phyloP scores from a whole-genome alignment of 2,329 filamentous ascomycete genomes.

The Alternaria postmessia region DNA sequence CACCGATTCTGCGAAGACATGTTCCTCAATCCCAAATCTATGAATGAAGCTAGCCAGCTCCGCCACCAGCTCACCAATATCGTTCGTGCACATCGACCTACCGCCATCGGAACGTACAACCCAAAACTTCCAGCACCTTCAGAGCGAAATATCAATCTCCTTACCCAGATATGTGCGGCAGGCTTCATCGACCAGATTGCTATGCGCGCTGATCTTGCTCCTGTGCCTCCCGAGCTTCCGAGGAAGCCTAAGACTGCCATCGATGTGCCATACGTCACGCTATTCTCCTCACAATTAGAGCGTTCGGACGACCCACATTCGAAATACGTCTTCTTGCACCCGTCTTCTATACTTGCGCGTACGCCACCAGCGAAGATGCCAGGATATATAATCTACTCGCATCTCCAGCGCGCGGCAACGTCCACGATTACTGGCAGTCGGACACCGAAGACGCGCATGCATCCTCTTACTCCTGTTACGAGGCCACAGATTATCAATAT shows the following conservation, averaged over 20 bases:
- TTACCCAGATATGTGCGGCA: constrained; percentile 90
- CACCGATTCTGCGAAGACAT: constrained; percentile 81
- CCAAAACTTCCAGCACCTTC: constrained; percentile 66
- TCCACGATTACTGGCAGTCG: constrained; percentile 49
- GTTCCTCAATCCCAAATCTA: constrained; percentile 86
- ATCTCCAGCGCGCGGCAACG: constrained; percentile 75
- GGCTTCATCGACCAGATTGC: constrained; percentile 96
- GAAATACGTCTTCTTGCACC: constrained; percentile 84
- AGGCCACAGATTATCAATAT: constrained; percentile 78
- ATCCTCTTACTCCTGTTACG: constrained; percentile 81
- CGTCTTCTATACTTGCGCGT: constrained; percentile 77
- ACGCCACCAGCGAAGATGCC: constrained; percentile 67
- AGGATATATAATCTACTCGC: constrained; percentile 85
- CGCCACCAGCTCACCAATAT: constrained; percentile 84
- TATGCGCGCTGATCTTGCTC: constrained; percentile 86
- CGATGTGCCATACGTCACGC: constrained; percentile 88
- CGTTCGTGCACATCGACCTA: constrained; percentile 75
- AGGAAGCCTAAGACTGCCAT: constrained; percentile 84
- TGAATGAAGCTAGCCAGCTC: constrained; percentile 85
- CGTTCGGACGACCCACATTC: constrained; percentile 60
- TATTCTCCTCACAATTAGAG: constrained; percentile 70
- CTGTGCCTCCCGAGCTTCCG: constrained; percentile 62
- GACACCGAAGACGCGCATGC: constrained; percentile 77
- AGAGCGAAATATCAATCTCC: constrained; percentile 72
- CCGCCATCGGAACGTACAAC: constrained; percentile 49